A percentile compares a stretch with the other conserved stretches of the same genome.
Evolutionary conservation across 306 rosid species (phyloP).

Genomic region (Acacia melanoxylon): DNA sequence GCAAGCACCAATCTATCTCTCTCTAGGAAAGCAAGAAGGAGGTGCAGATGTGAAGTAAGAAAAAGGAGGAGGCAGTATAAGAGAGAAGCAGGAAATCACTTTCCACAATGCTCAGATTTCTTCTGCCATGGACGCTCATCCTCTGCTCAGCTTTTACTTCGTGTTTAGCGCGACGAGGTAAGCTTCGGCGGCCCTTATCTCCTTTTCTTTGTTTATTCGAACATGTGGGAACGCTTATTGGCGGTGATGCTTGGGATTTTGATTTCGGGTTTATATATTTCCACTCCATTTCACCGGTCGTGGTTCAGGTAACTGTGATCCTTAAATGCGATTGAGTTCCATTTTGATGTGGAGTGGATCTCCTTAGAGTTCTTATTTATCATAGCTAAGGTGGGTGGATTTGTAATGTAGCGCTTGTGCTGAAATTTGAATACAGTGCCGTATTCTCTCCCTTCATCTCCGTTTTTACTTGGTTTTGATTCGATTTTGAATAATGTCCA

Average conservation of each 20-base stretch:
- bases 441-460: background rate
- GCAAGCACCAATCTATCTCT: background rate
- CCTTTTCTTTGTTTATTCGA: background rate
- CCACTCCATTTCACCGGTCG: background rate
- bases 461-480: background rate
- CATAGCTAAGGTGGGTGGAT: background rate
- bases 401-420: background rate
- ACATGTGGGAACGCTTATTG: background rate
- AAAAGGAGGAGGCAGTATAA: background rate
- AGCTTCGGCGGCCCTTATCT: conserved; percentile 25
- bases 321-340: conserved; percentile 8
- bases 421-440: background rate
- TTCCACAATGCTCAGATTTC: conserved; percentile 56
- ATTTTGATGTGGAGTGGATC: conserved; percentile 16
- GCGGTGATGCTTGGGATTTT: conserved; percentile 8
- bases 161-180: conserved; percentile 46
- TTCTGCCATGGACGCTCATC: conserved; percentile 51
- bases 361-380: background rate
- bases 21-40: conserved; percentile 22
- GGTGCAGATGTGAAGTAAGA: conserved; percentile 25
- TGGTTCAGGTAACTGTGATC: background rate
- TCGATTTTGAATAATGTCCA: background rate
- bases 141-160: conserved; percentile 35
- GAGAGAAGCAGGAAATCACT: conserved; percentile 23
- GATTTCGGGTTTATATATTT: conserved; percentile 15